A percentile compares a stretch with the other conserved stretches of the same genome.
Evolutionary conservation across 2,329 filamentous ascomycete genomes (phyloP).

Genomic region (Neofusicoccum umdonicola): DNA sequence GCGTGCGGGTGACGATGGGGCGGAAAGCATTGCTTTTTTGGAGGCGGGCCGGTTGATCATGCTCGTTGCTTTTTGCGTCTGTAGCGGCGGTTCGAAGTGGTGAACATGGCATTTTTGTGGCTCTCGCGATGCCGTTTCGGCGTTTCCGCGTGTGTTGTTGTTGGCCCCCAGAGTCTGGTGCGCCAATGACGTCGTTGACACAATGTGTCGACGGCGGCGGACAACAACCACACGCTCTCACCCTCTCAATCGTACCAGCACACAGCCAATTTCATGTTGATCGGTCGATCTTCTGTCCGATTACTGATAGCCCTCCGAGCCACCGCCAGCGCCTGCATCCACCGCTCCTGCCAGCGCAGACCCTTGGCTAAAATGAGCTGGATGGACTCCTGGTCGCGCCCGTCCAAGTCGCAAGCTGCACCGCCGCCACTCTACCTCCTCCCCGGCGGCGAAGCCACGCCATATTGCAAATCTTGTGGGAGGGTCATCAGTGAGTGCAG

Average conservation of each 20-base stretch:
- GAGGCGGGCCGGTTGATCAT: neutral
- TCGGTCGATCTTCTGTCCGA: neutral
- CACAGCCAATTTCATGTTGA: neutral
- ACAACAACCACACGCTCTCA: neutral
- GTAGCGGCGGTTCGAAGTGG: neutral
- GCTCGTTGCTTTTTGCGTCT: neutral
- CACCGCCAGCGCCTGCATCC: neutral
- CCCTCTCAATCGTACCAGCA: neutral
- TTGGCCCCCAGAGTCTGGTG: neutral
- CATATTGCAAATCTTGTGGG: constrained; percentile 59
- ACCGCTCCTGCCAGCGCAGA: neutral
- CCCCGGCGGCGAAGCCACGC: constrained; percentile 45
- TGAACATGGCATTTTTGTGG: neutral
- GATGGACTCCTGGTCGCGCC: constrained; percentile 51
- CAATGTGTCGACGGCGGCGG: neutral
- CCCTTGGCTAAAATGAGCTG: constrained; percentile 40
- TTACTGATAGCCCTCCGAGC: neutral
- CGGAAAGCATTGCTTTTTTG: neutral
- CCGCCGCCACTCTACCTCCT: constrained; percentile 57
- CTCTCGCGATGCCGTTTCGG: neutral
- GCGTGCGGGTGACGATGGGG: neutral
- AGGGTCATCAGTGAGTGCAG: constrained; percentile 48
- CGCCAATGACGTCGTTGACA: constrained; percentile 6
- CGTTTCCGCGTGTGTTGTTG: neutral
- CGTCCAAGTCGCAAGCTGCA: constrained; percentile 39